Conservation (phyloP, 208 protist genomes). For the Acanthamoeba sp. region DNA sequence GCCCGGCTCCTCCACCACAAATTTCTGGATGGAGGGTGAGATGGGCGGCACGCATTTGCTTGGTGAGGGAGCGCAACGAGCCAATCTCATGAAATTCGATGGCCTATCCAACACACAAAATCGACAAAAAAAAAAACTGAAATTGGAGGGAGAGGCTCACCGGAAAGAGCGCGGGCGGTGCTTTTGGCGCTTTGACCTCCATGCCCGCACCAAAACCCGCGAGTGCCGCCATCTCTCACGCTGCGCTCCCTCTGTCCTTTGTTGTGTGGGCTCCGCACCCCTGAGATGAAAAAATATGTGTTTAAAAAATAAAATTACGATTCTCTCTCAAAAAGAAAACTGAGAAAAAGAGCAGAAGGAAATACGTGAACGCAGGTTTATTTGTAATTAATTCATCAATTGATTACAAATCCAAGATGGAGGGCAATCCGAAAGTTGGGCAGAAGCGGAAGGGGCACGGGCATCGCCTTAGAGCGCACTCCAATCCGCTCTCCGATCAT, state of each 20-base stretch:
- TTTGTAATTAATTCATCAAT: background rate
- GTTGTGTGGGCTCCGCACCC: background rate
- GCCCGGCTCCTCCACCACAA: constrained; percentile 24
- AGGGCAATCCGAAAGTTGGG: background rate
- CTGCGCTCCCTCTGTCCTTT: background rate
- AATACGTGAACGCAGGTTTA: background rate
- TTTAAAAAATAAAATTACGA: too few species aligned
- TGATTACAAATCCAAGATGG: too few species aligned
- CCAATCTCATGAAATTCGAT: too few species aligned
- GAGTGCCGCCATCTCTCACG: background rate
- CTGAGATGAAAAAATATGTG: background rate
- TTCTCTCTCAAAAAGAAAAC: background rate
- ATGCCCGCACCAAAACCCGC: background rate
- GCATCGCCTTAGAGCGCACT: constrained; percentile 61
- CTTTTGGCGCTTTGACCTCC: constrained; percentile 2
- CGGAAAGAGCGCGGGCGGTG: constrained; percentile 4
- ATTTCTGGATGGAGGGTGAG: background rate
- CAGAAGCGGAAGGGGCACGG: constrained; percentile 59
- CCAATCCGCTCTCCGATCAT: constrained; percentile 74
- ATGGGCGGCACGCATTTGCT: background rate
- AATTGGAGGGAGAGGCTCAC: background rate
- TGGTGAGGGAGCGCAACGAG: too few species aligned
- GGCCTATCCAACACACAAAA: background rate
- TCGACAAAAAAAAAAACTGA: background rate
- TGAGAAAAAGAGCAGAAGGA: background rate